Base-by-base conservation (phyloP, 352 stramenopile genomes). In the Phytopythium aichiense region DNA sequence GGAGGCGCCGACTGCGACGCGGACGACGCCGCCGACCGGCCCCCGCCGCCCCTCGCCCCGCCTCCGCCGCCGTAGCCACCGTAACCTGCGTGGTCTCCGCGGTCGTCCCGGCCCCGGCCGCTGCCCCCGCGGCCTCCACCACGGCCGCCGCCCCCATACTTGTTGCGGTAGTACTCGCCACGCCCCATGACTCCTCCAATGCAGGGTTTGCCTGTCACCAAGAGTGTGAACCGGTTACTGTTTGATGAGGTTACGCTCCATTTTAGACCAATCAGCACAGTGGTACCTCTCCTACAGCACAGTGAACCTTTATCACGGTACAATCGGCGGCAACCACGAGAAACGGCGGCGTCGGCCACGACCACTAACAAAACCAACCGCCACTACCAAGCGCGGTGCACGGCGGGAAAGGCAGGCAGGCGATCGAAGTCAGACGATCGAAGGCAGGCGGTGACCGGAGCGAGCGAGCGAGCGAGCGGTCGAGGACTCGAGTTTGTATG, bases 151-250 rank as follows among this genome's bases (percentile, higher is more conserved):
- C 79, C 67, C 56, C 83, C 87, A 60, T 91, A 96, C 69, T 95
- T 96, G 77, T 95, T 94, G 71, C 88, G 89, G 62, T 95, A 96
- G 56, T 88, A 95, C 65, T 95, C 86, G 28, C 88, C 88, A 31
- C 84, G 81, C n/a, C 83, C 85, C 85, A 93, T 93, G 35, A 16
- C 12, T 11, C 35, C 35, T 15, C 8, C 35, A 40, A 15, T 67
- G 25, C 30, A 9, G 9, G 9, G 13, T 37, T 11, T 43, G 25
- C 23, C 12, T 40, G 11, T 15, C 12, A 37, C 28, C 28, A 31
- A 4, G 28, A 30, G 28, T 30, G 28, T 2, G 4, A 30, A 30
- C 28, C 28, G 28, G 28, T 30, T 30, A 2, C 28, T 30, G 28
- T 30, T 30, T 30, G 28, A 30, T 30, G 28, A 31, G 28, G 28